Percentiles rank a stretch among this genome's conserved stretches.
These are phyloP conservation scores for Amanita fuliginea DNA, from an alignment of 768 basidiomycete species.

Conservation along the genomic window DNA sequence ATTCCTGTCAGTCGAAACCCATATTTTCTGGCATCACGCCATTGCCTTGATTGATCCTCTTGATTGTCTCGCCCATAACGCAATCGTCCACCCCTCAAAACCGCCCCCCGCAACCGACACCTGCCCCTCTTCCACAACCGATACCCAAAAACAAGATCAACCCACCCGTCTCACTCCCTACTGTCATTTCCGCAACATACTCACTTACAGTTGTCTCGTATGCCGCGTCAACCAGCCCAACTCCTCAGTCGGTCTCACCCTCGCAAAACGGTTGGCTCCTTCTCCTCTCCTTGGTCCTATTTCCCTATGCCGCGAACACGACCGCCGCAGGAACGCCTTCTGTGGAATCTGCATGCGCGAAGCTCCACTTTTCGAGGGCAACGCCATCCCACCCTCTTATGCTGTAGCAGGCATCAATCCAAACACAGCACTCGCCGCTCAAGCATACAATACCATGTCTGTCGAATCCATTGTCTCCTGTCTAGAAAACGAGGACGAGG, in stretches of 20 bases:
- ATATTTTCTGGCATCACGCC: slow-evolving; percentile 63
- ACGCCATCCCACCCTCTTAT: slow-evolving; percentile 8
- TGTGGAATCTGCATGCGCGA: slow-evolving; percentile 67
- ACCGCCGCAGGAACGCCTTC: slow-evolving; percentile 37
- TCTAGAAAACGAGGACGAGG: slow-evolving; percentile 64
- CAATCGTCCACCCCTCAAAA: slow-evolving; percentile 32
- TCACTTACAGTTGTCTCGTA: slow-evolving; percentile 43
- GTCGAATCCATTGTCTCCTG: slow-evolving; percentile 26
- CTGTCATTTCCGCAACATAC: slow-evolving; percentile 52
- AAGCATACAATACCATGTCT: slow-evolving; percentile 12
- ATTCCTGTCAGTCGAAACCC: slow-evolving; percentile 44
- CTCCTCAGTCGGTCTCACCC: slow-evolving; percentile 36
- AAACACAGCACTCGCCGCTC: slow-evolving; percentile 14
- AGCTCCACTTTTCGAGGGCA: slow-evolving; percentile 30
- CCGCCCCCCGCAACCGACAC: slow-evolving; percentile 22
- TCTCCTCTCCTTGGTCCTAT: slow-evolving; percentile 35
- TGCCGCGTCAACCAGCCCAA: slow-evolving; percentile 60
- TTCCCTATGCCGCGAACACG: slow-evolving; percentile 53
- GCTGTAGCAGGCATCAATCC: slow-evolving; percentile 14
- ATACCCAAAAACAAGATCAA: slow-evolving; percentile 10
- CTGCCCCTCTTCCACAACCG: slow-evolving; percentile 22
- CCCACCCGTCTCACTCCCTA: slow-evolving; percentile 36
- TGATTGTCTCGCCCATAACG: slow-evolving; percentile 39
- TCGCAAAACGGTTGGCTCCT: slow-evolving; percentile 32
- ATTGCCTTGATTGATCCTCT: slow-evolving; percentile 50